These are phyloP conservation scores for Gilbertella persicaria DNA, from an alignment of 371 early-diverging fungal genomes.

Conservation along the genomic window DNA sequence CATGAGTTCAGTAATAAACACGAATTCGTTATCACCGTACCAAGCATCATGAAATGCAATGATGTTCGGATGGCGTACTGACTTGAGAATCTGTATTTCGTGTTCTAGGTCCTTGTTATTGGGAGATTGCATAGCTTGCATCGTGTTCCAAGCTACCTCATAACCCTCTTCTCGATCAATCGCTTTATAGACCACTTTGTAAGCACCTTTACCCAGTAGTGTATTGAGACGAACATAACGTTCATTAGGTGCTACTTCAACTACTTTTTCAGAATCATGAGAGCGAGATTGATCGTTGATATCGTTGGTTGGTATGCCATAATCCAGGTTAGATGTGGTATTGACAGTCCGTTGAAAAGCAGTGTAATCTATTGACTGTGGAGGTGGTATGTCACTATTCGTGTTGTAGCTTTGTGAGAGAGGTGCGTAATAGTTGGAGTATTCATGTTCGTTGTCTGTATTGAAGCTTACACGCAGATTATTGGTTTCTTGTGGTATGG, in stretches of 20 bases:
- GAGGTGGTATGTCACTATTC: not conserved
- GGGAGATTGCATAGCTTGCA: slow-evolving; percentile 50
- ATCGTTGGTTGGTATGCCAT: slow-evolving; percentile 14
- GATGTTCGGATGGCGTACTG: slow-evolving; percentile 84
- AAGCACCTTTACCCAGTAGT: slow-evolving; percentile 74
- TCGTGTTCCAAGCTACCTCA: slow-evolving; percentile 93
- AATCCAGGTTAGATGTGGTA: not conserved
- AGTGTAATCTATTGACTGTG: not conserved
- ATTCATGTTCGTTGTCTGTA: not conserved
- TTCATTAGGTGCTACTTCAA: slow-evolving; percentile 69
- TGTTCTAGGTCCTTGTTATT: slow-evolving; percentile 73
- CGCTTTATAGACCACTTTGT: slow-evolving; percentile 91
- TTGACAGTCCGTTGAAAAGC: not conserved
- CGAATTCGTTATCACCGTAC: slow-evolving; percentile 72
- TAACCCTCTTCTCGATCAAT: slow-evolving; percentile 91
- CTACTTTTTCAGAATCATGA: slow-evolving; percentile 65
- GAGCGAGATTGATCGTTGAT: slow-evolving; percentile 43
- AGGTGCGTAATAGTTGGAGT: not conserved
- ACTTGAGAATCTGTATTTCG: slow-evolving; percentile 81
- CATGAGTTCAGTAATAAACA: slow-evolving; percentile 95
- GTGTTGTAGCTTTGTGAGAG: not conserved
- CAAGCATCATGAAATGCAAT: slow-evolving; percentile 86
- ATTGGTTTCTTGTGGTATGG: not conserved
- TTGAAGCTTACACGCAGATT: not conserved
- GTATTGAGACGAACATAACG: slow-evolving; percentile 69